Conservation (phyloP, 257 asterid species). For the Eustoma russellianum region DNA sequence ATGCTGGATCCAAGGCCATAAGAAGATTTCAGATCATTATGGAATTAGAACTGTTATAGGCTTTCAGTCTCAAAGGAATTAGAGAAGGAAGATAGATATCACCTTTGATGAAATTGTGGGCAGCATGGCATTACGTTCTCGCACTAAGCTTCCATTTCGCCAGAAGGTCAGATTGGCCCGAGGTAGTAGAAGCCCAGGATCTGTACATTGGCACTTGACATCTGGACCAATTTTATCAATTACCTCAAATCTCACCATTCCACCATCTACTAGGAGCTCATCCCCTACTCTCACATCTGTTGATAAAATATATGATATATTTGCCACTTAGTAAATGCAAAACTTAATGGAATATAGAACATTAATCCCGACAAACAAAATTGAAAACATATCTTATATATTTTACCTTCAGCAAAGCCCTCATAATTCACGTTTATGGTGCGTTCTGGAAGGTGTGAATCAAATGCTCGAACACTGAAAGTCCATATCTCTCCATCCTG, state of each 20-base stretch:
- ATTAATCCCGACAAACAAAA: neutral
- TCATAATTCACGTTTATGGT: constrained; percentile 82
- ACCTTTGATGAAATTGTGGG: constrained; percentile 98
- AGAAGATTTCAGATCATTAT: too few species aligned
- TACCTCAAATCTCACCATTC: constrained; percentile 99
- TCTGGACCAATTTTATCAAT: constrained; percentile 96
- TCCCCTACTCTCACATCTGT: constrained; percentile 89
- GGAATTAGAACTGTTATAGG: too few species aligned
- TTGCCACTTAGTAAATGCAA: neutral
- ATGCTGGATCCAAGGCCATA: too few species aligned
- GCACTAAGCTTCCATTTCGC: constrained; percentile 91
- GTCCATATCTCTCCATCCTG: constrained; percentile 99
- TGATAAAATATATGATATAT: neutral
- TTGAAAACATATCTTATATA: neutral
- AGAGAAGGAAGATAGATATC: constrained; percentile 7
- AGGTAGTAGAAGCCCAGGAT: constrained; percentile 91
- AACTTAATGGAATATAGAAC: neutral
- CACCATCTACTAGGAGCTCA: constrained; percentile 96
- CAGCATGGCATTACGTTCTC: constrained; percentile 98
- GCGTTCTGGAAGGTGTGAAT: constrained; percentile 60
- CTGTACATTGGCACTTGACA: constrained; percentile 91
- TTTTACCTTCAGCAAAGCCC: constrained; percentile 93
- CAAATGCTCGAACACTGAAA: constrained; percentile 87
- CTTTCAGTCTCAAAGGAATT: neutral
- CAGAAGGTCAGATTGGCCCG: constrained; percentile 96